phyloP scores from a whole-genome alignment of 371 early-diverging fungal genomes.

The Haplosporangium sp. region DNA sequence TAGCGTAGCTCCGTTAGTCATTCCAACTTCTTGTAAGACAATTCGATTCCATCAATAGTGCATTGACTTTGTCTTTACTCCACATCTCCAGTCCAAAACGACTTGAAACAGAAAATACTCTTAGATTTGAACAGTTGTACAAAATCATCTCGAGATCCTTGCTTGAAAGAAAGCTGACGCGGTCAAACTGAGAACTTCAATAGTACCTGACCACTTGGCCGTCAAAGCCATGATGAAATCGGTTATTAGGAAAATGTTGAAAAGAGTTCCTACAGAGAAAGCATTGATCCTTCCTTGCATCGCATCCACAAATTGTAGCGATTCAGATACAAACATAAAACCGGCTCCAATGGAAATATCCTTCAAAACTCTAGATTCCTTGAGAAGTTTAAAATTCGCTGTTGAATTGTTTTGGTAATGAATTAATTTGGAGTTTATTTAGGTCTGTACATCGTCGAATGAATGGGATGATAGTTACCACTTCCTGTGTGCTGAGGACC shows the following conservation, averaged over 20 bases:
- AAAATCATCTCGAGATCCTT: background rate
- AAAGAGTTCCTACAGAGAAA: background rate
- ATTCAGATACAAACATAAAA: background rate
- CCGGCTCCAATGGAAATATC: background rate
- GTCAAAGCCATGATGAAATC: background rate
- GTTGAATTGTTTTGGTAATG: background rate
- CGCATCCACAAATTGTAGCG: background rate
- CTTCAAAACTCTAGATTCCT: background rate
- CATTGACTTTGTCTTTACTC: background rate
- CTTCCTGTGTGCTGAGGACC: background rate
- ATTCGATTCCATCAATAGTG: background rate
- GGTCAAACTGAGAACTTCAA: background rate
- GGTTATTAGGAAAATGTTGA: background rate
- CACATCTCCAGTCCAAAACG: background rate
- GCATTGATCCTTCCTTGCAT: background rate
- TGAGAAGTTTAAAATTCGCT: background rate
- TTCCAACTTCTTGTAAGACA: background rate
- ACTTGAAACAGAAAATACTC: background rate
- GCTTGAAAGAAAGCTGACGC: background rate
- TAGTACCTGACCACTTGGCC: background rate
- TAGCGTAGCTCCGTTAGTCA: background rate
- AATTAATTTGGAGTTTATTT: background rate
- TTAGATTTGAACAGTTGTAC: background rate
- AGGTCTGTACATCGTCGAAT: background rate
- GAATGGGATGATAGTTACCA: background rate